phyloP scores from a whole-genome alignment of 129 eudicot genomes.

The Rutidosis leptorrhynchoides region DNA sequence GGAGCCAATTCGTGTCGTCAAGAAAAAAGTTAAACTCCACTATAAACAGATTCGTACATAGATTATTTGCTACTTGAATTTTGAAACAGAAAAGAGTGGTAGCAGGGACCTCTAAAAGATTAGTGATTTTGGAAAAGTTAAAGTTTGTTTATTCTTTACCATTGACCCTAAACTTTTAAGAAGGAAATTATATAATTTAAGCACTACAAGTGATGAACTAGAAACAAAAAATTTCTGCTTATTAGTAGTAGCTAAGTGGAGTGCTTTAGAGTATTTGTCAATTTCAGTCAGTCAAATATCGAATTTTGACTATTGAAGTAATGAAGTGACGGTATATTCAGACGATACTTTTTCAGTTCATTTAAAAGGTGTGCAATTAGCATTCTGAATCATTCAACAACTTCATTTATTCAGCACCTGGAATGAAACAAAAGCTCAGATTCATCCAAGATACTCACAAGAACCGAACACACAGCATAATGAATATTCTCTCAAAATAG shows the following conservation, averaged over 20 bases:
- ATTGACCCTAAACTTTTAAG: constrained; percentile 27
- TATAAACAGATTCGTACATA: constrained; percentile 11
- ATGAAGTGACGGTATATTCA: too few relatives aligned
- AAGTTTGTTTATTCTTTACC: constrained; percentile 28
- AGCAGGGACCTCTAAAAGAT: constrained; percentile 30
- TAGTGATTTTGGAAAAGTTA: constrained; percentile 24
- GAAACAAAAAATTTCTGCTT: constrained; percentile 13
- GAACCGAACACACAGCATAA: background rate
- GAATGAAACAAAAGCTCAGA: background rate
- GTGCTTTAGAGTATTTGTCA: too few relatives aligned
- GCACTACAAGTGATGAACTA: constrained; percentile 33
- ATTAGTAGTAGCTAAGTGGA: too few relatives aligned
- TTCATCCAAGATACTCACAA: background rate
- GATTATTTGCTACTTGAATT: constrained; percentile 20
- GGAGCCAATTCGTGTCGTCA: constrained; percentile 57
- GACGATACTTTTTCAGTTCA: too few relatives aligned
- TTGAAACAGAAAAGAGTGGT: constrained; percentile 30
- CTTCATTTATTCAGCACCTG: too few relatives aligned
- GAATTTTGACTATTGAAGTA: too few relatives aligned
- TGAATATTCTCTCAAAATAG: background rate
- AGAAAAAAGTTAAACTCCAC: constrained; percentile 32
- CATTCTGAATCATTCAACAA: too few relatives aligned
- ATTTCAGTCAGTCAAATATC: too few relatives aligned
- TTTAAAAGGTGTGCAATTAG: too few relatives aligned
- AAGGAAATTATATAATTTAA: background rate